A percentile compares a stretch with the other conserved stretches of the same genome.
phyloP scores from a whole-genome alignment of 495 filamentous ascomycete genomes.

The Chaetomium fimeti region DNA sequence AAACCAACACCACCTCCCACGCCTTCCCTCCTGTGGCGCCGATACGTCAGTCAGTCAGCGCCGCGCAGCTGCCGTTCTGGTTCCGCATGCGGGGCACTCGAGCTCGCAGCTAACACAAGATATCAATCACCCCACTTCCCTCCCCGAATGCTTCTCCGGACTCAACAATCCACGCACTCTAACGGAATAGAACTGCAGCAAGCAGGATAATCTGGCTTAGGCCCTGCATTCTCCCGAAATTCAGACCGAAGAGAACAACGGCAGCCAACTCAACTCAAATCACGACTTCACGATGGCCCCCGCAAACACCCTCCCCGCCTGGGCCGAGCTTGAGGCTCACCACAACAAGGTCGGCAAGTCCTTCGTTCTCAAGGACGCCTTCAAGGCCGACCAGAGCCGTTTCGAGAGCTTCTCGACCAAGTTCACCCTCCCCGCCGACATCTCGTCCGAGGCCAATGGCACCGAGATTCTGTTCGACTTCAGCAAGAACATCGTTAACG shows the following conservation, averaged over 20 bases:
- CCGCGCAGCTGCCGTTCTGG: constrained; percentile 3
- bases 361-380: constrained; percentile 90
- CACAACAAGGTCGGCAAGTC: constrained; percentile 77
- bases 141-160: constrained; percentile 4
- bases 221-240: background rate
- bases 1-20: constrained; percentile 5
- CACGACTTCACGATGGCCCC: constrained; percentile 52
- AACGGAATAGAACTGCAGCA: constrained; percentile 8
- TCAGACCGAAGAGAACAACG: background rate
- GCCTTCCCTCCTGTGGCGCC: constrained; percentile 12
- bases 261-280: background rate
- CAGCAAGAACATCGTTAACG: constrained; percentile 96
- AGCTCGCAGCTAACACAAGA: constrained; percentile 17
- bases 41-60: constrained; percentile 13
- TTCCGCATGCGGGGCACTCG: constrained; percentile 23
- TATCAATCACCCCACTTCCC: constrained; percentile 23
- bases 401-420: constrained; percentile 86
- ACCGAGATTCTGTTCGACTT: constrained; percentile 93
- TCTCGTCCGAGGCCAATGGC: constrained; percentile 45
- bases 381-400: constrained; percentile 81
- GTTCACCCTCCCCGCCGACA: constrained; percentile 76
- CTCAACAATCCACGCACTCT: constrained; percentile 14
- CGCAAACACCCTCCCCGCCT: constrained; percentile 76
- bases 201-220: background rate
- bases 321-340: constrained; percentile 86